Evolutionary conservation across 257 asterid genomes (phyloP).

Genomic region (Scutellaria galericulata): DNA sequence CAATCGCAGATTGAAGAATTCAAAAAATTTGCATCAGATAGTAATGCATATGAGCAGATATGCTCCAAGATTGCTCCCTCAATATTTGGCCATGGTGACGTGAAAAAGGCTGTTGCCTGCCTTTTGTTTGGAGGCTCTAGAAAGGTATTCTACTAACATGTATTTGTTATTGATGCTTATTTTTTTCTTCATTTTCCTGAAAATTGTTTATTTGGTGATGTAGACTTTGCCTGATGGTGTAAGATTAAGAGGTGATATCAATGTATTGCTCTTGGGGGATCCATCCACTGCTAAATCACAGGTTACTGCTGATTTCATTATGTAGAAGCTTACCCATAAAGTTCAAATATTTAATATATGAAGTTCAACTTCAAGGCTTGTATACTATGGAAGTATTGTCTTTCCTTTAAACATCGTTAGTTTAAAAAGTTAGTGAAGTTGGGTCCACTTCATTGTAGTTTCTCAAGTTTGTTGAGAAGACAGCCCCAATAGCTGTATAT

Average conservation of each 20-base stretch:
- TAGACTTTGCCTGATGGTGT: constrained; percentile 97
- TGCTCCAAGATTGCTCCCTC: constrained; percentile 95
- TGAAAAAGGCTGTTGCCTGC: constrained; percentile 95
- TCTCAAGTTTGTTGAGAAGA: constrained; percentile 98
- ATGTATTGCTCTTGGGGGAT: constrained; percentile 95
- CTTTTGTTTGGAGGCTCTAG: constrained; percentile 98
- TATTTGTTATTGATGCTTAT: constrained; percentile 12
- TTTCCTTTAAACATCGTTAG: neutral
- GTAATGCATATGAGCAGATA: constrained; percentile 71
- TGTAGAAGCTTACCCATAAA: constrained; percentile 2
- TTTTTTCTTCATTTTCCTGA: constrained; percentile 25
- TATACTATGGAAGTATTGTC: neutral
- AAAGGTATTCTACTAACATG: constrained; percentile 56
- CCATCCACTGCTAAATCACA: constrained; percentile 99
- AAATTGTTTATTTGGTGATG: constrained; percentile 34
- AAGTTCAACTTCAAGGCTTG: neutral
- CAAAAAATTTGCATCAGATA: constrained; percentile 86
- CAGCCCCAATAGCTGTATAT: constrained; percentile 96
- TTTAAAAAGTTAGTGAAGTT: constrained; percentile 8
- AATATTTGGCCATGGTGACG: constrained; percentile 91
- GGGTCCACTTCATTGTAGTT: constrained; percentile 51
- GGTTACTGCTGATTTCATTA: constrained; percentile 50
- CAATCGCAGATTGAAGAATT: constrained; percentile 60
- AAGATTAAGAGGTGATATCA: constrained; percentile 95
- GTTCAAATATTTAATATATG: neutral